Evolutionary conservation across 352 stramenopile species (phyloP), one percentile per base, ranked within the genome.

Genomic region (Pythium volutum): DNA sequence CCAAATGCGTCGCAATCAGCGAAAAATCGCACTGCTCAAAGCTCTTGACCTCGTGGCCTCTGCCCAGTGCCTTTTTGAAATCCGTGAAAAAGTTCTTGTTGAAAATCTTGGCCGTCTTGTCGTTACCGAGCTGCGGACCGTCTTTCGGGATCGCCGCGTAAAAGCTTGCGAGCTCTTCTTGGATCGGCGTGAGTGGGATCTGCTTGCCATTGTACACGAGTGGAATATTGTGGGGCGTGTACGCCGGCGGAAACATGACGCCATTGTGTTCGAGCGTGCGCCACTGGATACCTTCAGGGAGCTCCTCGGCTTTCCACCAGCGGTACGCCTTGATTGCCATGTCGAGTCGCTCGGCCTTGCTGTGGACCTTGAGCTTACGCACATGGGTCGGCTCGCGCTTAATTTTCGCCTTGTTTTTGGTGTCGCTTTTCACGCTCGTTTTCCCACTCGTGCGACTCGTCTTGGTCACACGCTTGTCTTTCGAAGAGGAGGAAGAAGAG

Each of bases 71-170:
- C 34, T 89, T 80, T 45, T 86, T 87, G 50, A 97, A 97, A 62
- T 96, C 97, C 2, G 79, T 76, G 62, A 99, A 99, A 71, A 99
- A 99, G 72, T 99, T 99, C 58, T 98, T 98, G 68, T 98, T 98
- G 73, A 99, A 99, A 22, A 98, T 98, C 71, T 96, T 90, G 59
- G 88, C 92, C 3, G 94, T 99, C 69, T 98, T 98, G 7, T 88
- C 80, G 64, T 98, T 98, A 25, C 96, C 92, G 7, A 99, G 80
- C 69, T 99, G 97, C 63, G 98, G 98, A 0, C 97, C 97, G 63
- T 99, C 97, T 12, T 97, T 85, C 53, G 98, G 96, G 67, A 98
- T 98, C 26, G 87, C 84, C 2, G 96, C 96, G 68, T 98, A 98
- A 59, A 98, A 98, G 33, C 89, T 98, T 27, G 94, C 95, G 31